Evolutionary conservation across 495 filamentous ascomycete genomes (phyloP).

Genomic region (Astrothelium subdiscretum): DNA sequence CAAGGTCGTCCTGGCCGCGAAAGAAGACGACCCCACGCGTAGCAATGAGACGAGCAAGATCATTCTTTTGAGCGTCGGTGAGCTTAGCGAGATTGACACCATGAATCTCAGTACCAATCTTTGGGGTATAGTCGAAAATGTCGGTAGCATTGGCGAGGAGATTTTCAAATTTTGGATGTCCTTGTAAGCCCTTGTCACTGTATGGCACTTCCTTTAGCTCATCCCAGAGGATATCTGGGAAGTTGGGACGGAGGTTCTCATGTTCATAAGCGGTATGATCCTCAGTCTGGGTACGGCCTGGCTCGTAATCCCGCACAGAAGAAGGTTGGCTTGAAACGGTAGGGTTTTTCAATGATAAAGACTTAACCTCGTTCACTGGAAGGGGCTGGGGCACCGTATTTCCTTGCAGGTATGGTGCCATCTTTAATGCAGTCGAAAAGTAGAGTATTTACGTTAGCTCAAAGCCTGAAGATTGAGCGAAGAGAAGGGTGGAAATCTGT

Average conservation of each 20-base stretch:
- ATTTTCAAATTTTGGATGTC: slow-evolving; percentile 46
- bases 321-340: slow-evolving; percentile 2
- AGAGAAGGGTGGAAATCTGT: neutral
- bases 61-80: slow-evolving; percentile 58
- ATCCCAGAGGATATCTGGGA: slow-evolving; percentile 45
- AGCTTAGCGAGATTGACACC: slow-evolving; percentile 58
- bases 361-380: slow-evolving; percentile 1
- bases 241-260: slow-evolving; percentile 44
- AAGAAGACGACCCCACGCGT: slow-evolving; percentile 66
- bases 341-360: neutral
- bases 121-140: slow-evolving; percentile 52
- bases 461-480: neutral
- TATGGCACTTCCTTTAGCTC: slow-evolving; percentile 40
- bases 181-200: slow-evolving; percentile 43
- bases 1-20: slow-evolving; percentile 53
- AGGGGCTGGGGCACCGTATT: neutral
- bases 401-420: slow-evolving; percentile 4
- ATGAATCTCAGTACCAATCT: slow-evolving; percentile 61
- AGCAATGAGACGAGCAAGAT: slow-evolving; percentile 60
- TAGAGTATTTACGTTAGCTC: too few relatives aligned
- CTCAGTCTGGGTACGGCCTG: slow-evolving; percentile 37
- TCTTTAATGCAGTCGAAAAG: neutral
- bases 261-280: slow-evolving; percentile 41
- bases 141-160: slow-evolving; percentile 43
- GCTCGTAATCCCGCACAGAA: slow-evolving; percentile 18